phyloP scores from a whole-genome alignment of 202 grass and related monocot species.

The Zizania palustris region DNA sequence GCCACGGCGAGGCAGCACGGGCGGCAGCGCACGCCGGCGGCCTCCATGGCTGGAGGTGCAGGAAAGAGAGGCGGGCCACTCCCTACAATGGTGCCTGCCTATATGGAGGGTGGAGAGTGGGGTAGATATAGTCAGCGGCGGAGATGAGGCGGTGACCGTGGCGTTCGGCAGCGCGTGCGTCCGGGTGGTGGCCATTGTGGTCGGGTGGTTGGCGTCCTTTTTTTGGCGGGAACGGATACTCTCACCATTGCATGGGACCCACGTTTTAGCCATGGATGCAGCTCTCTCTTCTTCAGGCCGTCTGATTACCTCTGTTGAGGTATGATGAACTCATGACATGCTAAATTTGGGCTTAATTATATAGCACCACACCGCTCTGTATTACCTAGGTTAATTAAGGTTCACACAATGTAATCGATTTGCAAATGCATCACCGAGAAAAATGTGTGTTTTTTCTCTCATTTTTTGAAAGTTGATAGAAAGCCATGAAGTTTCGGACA shows the following conservation, averaged over 20 bases:
- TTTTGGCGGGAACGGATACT: slow-evolving; percentile 30
- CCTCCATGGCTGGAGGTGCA: slow-evolving; percentile 55
- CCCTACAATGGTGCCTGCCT: slow-evolving; percentile 26
- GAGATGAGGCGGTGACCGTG: background rate
- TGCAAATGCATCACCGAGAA: background rate
- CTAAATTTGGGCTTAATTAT: background rate
- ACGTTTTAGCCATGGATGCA: background rate
- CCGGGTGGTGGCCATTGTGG: slow-evolving; percentile 11
- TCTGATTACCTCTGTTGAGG: background rate
- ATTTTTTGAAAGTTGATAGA: no score
- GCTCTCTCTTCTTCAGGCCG: no score
- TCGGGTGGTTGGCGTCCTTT: slow-evolving; percentile 1
- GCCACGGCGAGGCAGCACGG: slow-evolving; percentile 15
- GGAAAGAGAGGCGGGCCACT: slow-evolving; percentile 43
- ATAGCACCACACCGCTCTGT: background rate
- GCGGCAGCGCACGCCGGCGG: slow-evolving; percentile 26
- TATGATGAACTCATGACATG: background rate
- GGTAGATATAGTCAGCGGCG: slow-evolving; percentile 38
- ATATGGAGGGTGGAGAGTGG: slow-evolving; percentile 29
- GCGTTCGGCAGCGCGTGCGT: slow-evolving; percentile 24
- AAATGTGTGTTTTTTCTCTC: background rate
- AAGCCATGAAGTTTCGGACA: no score
- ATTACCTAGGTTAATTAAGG: background rate
- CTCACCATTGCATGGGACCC: background rate
- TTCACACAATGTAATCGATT: background rate